Evolutionary conservation across 805 yeast species (phyloP), one percentile per base, ranked within the genome.

Genomic region (Candida endomychidarum): DNA sequence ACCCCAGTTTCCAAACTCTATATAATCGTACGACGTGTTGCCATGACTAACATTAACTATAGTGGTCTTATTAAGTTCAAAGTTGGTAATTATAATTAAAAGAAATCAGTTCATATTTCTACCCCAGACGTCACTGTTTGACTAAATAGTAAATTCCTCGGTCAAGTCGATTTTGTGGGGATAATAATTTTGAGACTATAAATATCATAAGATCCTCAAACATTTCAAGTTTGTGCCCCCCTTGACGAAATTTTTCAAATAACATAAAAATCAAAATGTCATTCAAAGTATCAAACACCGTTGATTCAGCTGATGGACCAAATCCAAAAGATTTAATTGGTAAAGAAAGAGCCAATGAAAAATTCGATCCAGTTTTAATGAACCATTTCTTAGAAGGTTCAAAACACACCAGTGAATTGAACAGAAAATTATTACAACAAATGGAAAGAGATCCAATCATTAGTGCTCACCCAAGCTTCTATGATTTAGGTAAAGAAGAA

Each of bases 391-490:
- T 69, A 45, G 75, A 69, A 48, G 75, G 75, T 19, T 50, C 63
- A 8, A 51, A 53, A 12, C 65, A 65, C 40, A 67, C 67, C 30
- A 72, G 81, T 5, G 60, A 61, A 8, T 58, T 65, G 40, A 73
- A 78, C n/a, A 74, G 74, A 45, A 50, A 55, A 12, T 57, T 81
- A 49, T 63, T 75, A 54, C 79, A 74, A 47, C 80, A 82, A 53
- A 64, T 83, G 53, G 80, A 79, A 52, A 70, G 80, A 49, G 91
- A 84, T 57, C 89, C 89, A 1, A 61, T 83, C 11, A 65, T 84
- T 41, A 70, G 74, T 27, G 72, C 80, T 1, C 70, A 71, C 26
- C 65, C 79, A 4, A 56, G 66, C 24, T 77, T 75, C 57, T 84
- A 82, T 54, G 88, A 83, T 46, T 56, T 69, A 47, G 64, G 72